A percentile compares a stretch with the other conserved stretches of the same genome.
Evolutionary conservation across 257 asterid species (phyloP).

Genomic region (Solanum paucissectum): DNA sequence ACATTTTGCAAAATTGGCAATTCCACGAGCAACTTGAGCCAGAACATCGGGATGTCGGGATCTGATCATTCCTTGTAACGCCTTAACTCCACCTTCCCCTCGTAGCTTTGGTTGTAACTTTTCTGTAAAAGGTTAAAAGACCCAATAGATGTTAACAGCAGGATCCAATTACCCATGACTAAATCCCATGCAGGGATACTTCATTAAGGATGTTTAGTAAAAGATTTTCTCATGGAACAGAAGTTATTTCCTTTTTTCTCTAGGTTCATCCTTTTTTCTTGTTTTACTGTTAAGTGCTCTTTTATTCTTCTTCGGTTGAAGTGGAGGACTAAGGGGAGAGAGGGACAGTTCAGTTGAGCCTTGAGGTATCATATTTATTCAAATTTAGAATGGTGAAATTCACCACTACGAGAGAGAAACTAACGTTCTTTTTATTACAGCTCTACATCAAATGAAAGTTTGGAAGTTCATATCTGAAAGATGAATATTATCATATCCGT

Average conservation of each 20-base stretch:
- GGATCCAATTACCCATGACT: background rate
- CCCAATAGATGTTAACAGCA: background rate
- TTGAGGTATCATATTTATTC: background rate
- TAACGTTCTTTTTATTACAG: background rate
- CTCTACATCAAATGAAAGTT: background rate
- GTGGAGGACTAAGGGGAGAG: background rate
- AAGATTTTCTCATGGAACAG: background rate
- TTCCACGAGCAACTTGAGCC: conserved; percentile 90
- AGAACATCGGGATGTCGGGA: conserved; percentile 83
- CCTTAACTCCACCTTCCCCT: conserved; percentile 70
- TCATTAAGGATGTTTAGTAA: background rate
- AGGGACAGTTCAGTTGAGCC: background rate
- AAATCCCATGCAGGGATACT: background rate
- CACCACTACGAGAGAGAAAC: background rate
- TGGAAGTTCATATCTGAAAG: background rate
- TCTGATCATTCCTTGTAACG: conserved; percentile 69
- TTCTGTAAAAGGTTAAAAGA: conserved; percentile 26
- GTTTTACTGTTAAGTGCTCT: background rate
- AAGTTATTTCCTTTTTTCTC: background rate
- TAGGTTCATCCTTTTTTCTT: background rate
- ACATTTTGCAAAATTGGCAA: conserved; percentile 87
- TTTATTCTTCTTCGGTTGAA: background rate
- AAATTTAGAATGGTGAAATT: background rate
- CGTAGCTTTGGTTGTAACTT: conserved; percentile 52
- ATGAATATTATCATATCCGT: background rate